Base-by-base conservation (phyloP, 78 protist genomes). In the Isochrysis galbana region DNA sequence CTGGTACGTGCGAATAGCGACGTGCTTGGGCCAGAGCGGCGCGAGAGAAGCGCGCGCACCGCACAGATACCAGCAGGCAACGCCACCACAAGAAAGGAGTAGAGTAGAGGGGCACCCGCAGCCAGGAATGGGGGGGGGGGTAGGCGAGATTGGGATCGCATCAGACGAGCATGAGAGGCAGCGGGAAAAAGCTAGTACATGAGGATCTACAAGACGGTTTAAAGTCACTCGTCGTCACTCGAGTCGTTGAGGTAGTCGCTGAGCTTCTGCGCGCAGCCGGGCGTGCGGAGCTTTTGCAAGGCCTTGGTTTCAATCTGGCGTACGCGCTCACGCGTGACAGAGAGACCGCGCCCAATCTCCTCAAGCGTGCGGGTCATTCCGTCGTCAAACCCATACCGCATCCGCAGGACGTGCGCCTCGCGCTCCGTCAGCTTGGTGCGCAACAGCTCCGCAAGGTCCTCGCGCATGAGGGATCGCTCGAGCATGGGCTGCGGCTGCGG, bases 271-370 rank as follows among this genome's bases (percentile, higher is more conserved):
- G 32, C 34, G 26, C 22, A 5, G n/a, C 39, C 5, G 19, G 88
- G 88, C 34, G 88, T 5, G 95, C 39, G 96, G 94, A 89, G 91
- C 45, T 89, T 61, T n/a, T 41, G 70, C 77, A 89, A 0, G n/a
- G 87, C 91, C 34, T 25, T 29, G 38, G 51, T 0, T 80, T 89
- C 87, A n/a, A 89, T 89, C 77, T 89, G 91, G 38, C 91, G 91
- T 45, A 89, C 78, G 29, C 91, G 77, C 91, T 89, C 91, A 32
- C 91, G 91, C 70, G 91, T 89, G n/a, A 89, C 46, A 4, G 22
- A 0, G 36, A 89, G 45, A 2, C 45, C 44, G 46, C 14, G 0
- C 32, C 87, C 91, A 5, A 89, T 42, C 83, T 89, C 91, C 55
- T 89, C 78, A 19, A 89, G 80, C 39, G 91, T 89, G 51, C 46